phyloP scores from a whole-genome alignment of 306 rosid genomes.

The Chamaecrista fasciculata region DNA sequence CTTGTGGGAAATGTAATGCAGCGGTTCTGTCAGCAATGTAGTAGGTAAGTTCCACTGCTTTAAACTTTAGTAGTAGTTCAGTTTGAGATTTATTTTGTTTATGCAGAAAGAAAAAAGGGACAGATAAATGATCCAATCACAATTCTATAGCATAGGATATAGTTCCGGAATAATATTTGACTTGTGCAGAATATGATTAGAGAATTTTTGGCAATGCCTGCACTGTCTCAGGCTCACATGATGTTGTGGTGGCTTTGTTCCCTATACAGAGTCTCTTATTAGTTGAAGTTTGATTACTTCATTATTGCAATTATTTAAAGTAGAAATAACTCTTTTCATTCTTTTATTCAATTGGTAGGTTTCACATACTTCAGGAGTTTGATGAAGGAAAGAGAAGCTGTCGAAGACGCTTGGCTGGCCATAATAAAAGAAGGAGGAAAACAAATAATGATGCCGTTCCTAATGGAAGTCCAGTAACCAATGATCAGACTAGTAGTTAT shows the following conservation, averaged over 20 bases:
- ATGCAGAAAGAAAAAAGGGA: background rate
- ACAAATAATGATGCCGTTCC: conserved; percentile 48
- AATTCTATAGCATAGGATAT: background rate
- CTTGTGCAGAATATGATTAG: background rate
- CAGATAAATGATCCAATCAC: conserved; percentile 3
- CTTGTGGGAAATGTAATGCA: conserved; percentile 78
- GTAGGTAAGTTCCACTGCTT: conserved; percentile 56
- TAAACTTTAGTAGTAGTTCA: conserved; percentile 10
- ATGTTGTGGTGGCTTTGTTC: background rate
- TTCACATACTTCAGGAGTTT: conserved; percentile 60
- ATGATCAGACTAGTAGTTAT: conserved; percentile 57
- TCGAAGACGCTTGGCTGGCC: conserved; percentile 64
- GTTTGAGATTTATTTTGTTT: conserved; percentile 2
- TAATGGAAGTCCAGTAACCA: conserved; percentile 40
- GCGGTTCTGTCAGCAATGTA: conserved; percentile 96
- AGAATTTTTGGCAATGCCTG: background rate
- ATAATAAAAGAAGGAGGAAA: conserved; percentile 58
- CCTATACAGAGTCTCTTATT: too few relatives aligned
- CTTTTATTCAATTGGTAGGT: conserved; percentile 34
- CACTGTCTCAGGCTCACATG: background rate
- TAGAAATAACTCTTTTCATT: conserved; percentile 5
- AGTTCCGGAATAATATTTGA: background rate
- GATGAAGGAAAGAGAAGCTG: conserved; percentile 72
- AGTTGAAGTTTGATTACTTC: background rate
- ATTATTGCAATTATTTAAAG: background rate